Evolutionary conservation across 2,329 filamentous ascomycete genomes (phyloP).

Genomic region (Stagonosporopsis rhizophila): DNA sequence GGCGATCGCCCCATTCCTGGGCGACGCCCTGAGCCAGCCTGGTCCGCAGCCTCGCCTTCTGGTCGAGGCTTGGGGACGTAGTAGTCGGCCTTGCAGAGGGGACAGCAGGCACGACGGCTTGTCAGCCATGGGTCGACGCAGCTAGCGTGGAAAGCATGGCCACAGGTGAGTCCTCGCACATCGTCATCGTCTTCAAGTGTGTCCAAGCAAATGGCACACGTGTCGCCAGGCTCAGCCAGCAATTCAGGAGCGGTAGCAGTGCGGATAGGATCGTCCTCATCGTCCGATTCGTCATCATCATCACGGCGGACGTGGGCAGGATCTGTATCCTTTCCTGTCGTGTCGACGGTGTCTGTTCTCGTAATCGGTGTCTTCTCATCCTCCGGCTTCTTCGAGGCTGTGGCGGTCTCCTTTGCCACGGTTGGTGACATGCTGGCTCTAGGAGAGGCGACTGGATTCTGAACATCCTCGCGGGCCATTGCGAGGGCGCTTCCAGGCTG

Average conservation of each 20-base stretch:
- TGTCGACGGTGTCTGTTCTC: slow-evolving; percentile 37
- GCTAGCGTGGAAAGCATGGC: slow-evolving; percentile 96
- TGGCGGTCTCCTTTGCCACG: slow-evolving; percentile 32
- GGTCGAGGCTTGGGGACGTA: slow-evolving; percentile 90
- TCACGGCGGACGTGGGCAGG: slow-evolving; percentile 32
- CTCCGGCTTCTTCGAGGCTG: slow-evolving; percentile 23
- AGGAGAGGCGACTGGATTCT: slow-evolving; percentile 23
- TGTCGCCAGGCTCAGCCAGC: slow-evolving; percentile 82
- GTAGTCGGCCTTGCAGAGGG: slow-evolving; percentile 97
- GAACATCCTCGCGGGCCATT: slow-evolving; percentile 54
- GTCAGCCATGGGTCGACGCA: slow-evolving; percentile 98
- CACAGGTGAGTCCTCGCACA: slow-evolving; percentile 89
- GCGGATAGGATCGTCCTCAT: slow-evolving; percentile 81
- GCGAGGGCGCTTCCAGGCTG: slow-evolving; percentile 49
- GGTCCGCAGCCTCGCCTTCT: slow-evolving; percentile 55
- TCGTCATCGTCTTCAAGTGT: slow-evolving; percentile 94
- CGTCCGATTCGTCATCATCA: slow-evolving; percentile 67
- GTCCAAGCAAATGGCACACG: slow-evolving; percentile 96
- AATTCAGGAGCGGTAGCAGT: slow-evolving; percentile 82
- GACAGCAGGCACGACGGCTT: slow-evolving; percentile 90
- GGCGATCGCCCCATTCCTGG: slow-evolving; percentile 40
- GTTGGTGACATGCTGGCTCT: slow-evolving; percentile 31
- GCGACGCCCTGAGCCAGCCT: slow-evolving; percentile 37
- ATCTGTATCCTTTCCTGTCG: slow-evolving; percentile 28
- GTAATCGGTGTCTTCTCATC: slow-evolving; percentile 19